Conservation (phyloP, 73 alveolate species). For the Uronychia binucleata region DNA sequence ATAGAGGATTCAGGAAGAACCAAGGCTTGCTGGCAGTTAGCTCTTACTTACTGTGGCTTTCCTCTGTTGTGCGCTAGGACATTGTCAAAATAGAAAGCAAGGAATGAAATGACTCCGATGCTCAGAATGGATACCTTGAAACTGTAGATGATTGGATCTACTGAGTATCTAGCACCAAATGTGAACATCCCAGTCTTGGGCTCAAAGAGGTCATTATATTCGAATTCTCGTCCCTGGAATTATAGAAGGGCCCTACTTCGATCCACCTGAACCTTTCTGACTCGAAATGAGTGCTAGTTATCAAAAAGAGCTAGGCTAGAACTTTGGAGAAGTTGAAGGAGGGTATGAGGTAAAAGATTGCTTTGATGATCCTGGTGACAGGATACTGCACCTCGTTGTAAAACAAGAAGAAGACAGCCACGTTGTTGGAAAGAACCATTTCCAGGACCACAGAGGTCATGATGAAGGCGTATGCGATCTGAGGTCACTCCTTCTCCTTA, state of each 20-base stretch:
- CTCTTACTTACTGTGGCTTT: not conserved
- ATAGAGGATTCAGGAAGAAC: slow-evolving; percentile 31
- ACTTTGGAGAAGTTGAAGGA: slow-evolving; percentile 20
- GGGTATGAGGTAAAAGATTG: slow-evolving; percentile 15
- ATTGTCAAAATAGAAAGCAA: slow-evolving; percentile 40
- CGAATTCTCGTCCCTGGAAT: slow-evolving; percentile 16
- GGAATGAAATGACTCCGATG: not conserved
- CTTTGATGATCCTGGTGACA: not conserved
- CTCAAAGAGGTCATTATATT: slow-evolving; percentile 10
- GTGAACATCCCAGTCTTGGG: slow-evolving; percentile 8
- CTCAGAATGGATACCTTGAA: not conserved
- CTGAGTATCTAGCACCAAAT: slow-evolving; percentile 2
- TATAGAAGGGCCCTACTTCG: not conserved
- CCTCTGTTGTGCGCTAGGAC: slow-evolving; percentile 35
- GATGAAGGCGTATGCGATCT: slow-evolving; percentile 15
- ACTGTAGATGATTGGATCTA: not conserved
- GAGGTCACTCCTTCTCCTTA: not conserved
- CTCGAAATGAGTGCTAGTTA: slow-evolving; percentile 27
- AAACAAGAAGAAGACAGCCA: slow-evolving; percentile 23
- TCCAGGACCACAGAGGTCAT: slow-evolving; percentile 1
- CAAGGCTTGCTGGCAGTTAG: not conserved
- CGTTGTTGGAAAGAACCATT: slow-evolving; percentile 12
- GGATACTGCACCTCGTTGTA: slow-evolving; percentile 3
- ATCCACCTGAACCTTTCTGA: slow-evolving; percentile 31
- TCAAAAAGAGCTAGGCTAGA: not conserved